Evolutionary conservation across 1,284 basidiomycete species (phyloP).

Genomic region (Somion occarium): DNA sequence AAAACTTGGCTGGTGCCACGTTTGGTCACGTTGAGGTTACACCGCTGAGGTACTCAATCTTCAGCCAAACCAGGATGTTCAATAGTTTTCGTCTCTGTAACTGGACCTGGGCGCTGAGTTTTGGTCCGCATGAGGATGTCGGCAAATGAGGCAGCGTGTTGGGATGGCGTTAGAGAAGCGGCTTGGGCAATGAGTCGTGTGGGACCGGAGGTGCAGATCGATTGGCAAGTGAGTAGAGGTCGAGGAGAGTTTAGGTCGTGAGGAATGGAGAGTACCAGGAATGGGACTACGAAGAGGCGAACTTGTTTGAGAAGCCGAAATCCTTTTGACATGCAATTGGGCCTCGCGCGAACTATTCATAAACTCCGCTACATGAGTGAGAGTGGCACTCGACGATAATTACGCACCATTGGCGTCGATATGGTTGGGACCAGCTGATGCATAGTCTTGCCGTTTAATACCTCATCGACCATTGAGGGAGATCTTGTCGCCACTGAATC

Average conservation of each 20-base stretch:
- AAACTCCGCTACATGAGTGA: conserved; percentile 51
- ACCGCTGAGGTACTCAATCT: conserved; percentile 13
- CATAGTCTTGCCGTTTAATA: conserved; percentile 54
- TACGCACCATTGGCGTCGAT: conserved; percentile 37
- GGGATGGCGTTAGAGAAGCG: conserved; percentile 37
- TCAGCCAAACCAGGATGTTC: conserved; percentile 29
- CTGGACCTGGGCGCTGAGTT: conserved; percentile 48
- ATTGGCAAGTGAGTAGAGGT: conserved; percentile 43
- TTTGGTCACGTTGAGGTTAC: conserved; percentile 30
- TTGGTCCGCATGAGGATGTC: conserved; percentile 57
- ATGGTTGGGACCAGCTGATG: conserved; percentile 45
- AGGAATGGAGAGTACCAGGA: conserved; percentile 32
- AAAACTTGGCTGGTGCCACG: conserved; percentile 48
- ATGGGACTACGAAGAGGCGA: conserved; percentile 18
- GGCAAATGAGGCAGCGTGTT: conserved; percentile 54
- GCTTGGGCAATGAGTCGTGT: conserved; percentile 26
- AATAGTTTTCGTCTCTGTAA: conserved; percentile 28
- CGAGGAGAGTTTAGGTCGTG: conserved; percentile 53
- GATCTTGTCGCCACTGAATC: conserved; percentile 61
- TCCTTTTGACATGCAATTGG: conserved; percentile 33
- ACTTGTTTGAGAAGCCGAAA: conserved; percentile 30
- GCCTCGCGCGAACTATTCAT: conserved; percentile 54
- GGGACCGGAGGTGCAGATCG: conserved; percentile 46
- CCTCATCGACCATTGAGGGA: conserved; percentile 32
- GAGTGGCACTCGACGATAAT: conserved; percentile 38